Evolutionary conservation across 148 eudicot species (phyloP).

Genomic region (Polygonum aviculare): DNA sequence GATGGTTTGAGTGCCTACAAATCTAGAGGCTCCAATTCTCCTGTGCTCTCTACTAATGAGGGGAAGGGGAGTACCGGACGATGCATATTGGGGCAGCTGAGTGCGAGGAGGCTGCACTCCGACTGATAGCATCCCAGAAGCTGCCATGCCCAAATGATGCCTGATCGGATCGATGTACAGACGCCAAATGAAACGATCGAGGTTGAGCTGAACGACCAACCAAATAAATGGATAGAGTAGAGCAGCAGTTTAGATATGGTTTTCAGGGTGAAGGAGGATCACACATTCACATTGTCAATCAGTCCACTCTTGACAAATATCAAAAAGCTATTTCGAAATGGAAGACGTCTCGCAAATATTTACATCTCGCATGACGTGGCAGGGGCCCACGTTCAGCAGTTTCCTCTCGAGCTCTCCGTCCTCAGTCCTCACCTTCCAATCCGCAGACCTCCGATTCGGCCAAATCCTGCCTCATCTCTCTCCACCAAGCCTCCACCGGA

Average conservation of each 20-base stretch:
- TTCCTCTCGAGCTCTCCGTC: too few species aligned
- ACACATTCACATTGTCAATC: not conserved
- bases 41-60: slow-evolving; percentile 9
- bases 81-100: not conserved
- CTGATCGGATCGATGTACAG: not conserved
- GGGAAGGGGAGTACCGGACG: slow-evolving; percentile 24
- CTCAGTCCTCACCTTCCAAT: too few species aligned
- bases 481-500: too few species aligned
- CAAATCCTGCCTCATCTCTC: too few species aligned
- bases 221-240: not conserved
- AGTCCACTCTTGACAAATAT: not conserved
- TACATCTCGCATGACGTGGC: too few species aligned
- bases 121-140: not conserved
- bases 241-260: not conserved
- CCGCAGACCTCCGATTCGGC: too few species aligned
- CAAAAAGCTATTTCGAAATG: not conserved
- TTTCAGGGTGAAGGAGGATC: not conserved
- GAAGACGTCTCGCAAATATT: too few species aligned
- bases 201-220: not conserved
- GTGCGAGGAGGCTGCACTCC: slow-evolving; percentile 5
- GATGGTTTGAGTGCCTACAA: slow-evolving; percentile 14
- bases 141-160: not conserved
- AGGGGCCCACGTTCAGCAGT: too few species aligned
- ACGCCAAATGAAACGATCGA: too few species aligned
- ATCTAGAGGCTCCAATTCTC: slow-evolving; percentile 16